Base-by-base conservation (phyloP, 345 rosid genomes). In the Erucastrum elatum region DNA sequence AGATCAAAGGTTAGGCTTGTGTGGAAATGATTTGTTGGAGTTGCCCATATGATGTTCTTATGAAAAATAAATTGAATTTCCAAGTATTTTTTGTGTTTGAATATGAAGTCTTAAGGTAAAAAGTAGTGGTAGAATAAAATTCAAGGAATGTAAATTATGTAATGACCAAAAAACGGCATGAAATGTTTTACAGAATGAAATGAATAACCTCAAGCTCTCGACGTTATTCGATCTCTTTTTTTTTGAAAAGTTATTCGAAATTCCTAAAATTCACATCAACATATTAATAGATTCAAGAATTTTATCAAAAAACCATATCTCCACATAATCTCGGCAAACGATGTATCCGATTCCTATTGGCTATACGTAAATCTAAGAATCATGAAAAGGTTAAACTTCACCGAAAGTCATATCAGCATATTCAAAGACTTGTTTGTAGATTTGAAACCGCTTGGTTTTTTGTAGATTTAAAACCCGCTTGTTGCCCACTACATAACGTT, bases 281-380 rank as follows among this genome's bases (percentile, higher is more conserved):
- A 9, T 33, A 41, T 44, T 72, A 59, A 31, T 60, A 67, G 53
- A 79, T 62, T 68, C n/a, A 74, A 2, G 8, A 68, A 37, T 37
- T 74, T 68, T 21, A 68, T 79, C 60, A 62, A 74, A 34, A 34
- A 72, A 29, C 37, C 78, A 79, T 74, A 74, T 79, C 78, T 74
- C 61, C 29, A 9, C 60, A 79, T 73, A 55, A 61, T 74, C 51
- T 74, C 30, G n/a, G 64, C 1, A 31, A 44, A 53, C 29, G 3
- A 64, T 64, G 37, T 77, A 71, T 77, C 66, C 49, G 76, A 17
- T 64, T 70, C 65, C 6, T 79, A 62, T 69, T 74, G 56, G 56
- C 56, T 51, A n/a, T n/a, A n/a, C 37, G 33, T 51, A 27, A 61
- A 44, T 67, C 35, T 61, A 53, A 64, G 71, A 74, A 79, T 74